Base-by-base conservation (phyloP, 2,329 filamentous ascomycete species). In the Emmonsiellopsis sp. region DNA sequence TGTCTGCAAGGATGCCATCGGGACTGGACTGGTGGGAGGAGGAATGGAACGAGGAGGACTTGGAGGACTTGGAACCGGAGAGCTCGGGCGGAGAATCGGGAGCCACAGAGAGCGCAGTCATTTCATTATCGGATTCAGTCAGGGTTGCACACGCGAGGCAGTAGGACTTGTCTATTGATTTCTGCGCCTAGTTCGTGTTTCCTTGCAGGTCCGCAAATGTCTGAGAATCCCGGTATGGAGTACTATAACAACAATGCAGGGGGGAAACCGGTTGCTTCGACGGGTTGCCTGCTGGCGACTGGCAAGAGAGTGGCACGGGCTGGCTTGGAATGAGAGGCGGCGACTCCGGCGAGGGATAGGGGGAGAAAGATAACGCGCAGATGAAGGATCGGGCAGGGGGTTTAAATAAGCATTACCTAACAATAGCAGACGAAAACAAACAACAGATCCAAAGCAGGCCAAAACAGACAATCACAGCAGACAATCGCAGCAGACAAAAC, bases 1-100 rank as follows among this genome's bases (percentile, higher is more conserved):
- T 81, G 65, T 95, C 88, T 51, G 83, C 79, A 45, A 87, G 74
- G 50, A 83, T 79, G 60, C 79, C 81, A 64, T 85, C 83, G 30
- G 73, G 70, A 61, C 88, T 87, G 63, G 89, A 86, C 63, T 82
- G 75, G 51, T 84, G 86, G 57, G 81, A 84, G 54, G 86, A 84
- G 38, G 90, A 95, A 62, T 85, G 86, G 64, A 92, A 87, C 49
- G 89, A 95, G 5, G 89, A 94, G 31, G 89, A 90, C 71, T 93
- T 94, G 59, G 89, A 95, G 58, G 89, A 93, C 70, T 92, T 94
- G 56, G 89, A 94, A 61, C 79, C 80, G 58, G 86, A 89, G 73
- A 95, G 83, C 63, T 89, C 87, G 57, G 86, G 86, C 55, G 86
- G 86, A 59, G 86, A 89, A 68, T 79, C 81, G 46, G 85, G 84